Evolutionary conservation across 768 basidiomycete genomes (phyloP).

Genomic region (Crucibulum laeve): DNA sequence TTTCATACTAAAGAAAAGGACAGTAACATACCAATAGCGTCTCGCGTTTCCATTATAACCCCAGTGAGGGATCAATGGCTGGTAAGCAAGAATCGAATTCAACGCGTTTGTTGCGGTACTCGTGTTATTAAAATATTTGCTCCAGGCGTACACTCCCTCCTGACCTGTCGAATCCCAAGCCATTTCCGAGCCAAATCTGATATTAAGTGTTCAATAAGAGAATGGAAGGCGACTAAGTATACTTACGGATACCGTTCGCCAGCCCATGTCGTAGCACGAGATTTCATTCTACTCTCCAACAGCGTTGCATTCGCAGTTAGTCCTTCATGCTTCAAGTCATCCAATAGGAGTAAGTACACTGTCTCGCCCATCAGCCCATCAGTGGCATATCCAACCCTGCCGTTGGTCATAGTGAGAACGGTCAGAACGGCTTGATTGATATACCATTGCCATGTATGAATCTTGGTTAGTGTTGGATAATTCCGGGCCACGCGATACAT

Average conservation of each 20-base stretch:
- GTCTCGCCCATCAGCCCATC: slow-evolving; percentile 59
- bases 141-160: slow-evolving; percentile 54
- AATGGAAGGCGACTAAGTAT: not conserved
- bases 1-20: not conserved
- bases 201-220: not conserved
- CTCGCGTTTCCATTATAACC: slow-evolving; percentile 58
- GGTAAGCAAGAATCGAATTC: slow-evolving; percentile 54
- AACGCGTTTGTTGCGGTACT: slow-evolving; percentile 46
- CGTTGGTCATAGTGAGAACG: slow-evolving; percentile 39
- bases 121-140: slow-evolving; percentile 48
- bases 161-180: slow-evolving; percentile 57
- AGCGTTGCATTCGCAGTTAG: slow-evolving; percentile 41
- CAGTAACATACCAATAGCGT: slow-evolving; percentile 43
- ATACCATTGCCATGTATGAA: slow-evolving; percentile 53
- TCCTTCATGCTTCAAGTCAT: slow-evolving; percentile 50
- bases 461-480: slow-evolving; percentile 43
- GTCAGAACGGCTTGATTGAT: slow-evolving; percentile 50
- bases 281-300: slow-evolving; percentile 41
- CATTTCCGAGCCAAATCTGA: slow-evolving; percentile 56
- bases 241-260: slow-evolving; percentile 47
- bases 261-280: slow-evolving; percentile 40
- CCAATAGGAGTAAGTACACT: slow-evolving; percentile 38
- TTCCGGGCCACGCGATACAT: slow-evolving; percentile 55
- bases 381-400: slow-evolving; percentile 36
- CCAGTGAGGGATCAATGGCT: slow-evolving; percentile 56